Evolutionary conservation across 2,329 filamentous ascomycete genomes (phyloP).

Genomic region (Teratosphaeriaceae sp.): DNA sequence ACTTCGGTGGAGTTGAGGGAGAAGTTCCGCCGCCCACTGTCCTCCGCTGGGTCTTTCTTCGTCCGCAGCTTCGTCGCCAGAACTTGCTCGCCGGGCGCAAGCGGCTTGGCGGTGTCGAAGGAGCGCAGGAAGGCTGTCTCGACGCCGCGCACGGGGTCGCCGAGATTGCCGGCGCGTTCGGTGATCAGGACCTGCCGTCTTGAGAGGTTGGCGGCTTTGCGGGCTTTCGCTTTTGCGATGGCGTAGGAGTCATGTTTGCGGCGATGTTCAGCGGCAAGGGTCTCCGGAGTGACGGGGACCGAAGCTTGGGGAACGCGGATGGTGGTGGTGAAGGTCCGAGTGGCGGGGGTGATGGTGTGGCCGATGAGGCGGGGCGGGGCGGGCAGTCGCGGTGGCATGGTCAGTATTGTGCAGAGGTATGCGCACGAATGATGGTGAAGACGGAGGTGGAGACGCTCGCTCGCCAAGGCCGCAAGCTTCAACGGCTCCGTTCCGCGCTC

Average conservation of each 20-base stretch:
- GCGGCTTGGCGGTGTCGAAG: conserved; percentile 55
- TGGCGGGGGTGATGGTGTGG: conserved; percentile 21
- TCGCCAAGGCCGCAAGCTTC: too few relatives aligned
- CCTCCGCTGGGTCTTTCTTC: neutral
- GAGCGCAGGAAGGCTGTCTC: conserved; percentile 78
- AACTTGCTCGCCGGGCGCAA: conserved; percentile 21
- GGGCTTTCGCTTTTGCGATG: conserved; percentile 71
- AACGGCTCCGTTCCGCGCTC: too few relatives aligned
- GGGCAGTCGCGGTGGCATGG: conserved; percentile 45
- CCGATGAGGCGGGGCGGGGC: conserved; percentile 37
- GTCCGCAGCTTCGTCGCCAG: conserved; percentile 12
- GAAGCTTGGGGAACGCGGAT: conserved; percentile 50
- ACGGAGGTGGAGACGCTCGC: too few relatives aligned
- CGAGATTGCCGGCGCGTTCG: conserved; percentile 58
- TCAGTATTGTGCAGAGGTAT: neutral
- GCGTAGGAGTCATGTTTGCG: conserved; percentile 75
- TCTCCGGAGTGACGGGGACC: conserved; percentile 58
- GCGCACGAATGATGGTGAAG: too few relatives aligned
- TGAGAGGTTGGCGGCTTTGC: conserved; percentile 75
- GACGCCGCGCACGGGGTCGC: conserved; percentile 73
- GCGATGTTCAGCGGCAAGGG: conserved; percentile 50
- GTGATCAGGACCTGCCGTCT: conserved; percentile 63
- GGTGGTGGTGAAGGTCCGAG: conserved; percentile 49
- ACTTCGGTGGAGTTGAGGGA: conserved; percentile 65
- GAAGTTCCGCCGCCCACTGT: conserved; percentile 50